Base-by-base conservation (phyloP, 805 yeast species). In the Barnettozyma salicaria region DNA sequence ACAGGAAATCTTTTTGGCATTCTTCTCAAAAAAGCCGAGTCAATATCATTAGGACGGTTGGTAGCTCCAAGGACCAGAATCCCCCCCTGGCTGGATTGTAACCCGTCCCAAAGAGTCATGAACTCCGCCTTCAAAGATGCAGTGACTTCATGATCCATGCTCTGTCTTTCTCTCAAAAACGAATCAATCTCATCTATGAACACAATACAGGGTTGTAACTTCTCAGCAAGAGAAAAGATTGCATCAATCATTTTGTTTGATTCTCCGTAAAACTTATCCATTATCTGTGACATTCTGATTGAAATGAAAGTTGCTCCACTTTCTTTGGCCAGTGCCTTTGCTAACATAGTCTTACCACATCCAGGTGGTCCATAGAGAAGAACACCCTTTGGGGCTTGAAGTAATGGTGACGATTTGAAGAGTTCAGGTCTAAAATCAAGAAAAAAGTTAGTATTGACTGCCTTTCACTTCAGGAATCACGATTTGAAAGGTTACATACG, bases 321-420 rank as follows among this genome's bases (percentile, higher is more conserved):
- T 58, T 89, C 96, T 56, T 92, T 92, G 32, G 98, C 98, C 34
- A 92, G 97, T n/a, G 98, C 98, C 61, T 98, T 80, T 2, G 98
- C 98, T 96, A 92, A 87, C 53, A 92, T 72, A 19, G 98, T 92
- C 67, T 92, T 92, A 84, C 98, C 98, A 11, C 98, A 92, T 76
- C 98, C 98, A 20, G 98, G 98, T 34, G 98, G 98, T 56, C 98
- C 98, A 61, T 84, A 92, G 94, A 86, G 83, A 57, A 92, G 75
- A 43, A 92, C 89, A 27, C 98, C 98, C 53, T 86, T 88, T 2
- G 98, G 98, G 1, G 96, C 90, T 53, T 83, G 86, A 19, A 90
- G 65, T 36, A 90, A 67, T 36, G 86, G 77, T 47, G 81, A 84
- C 36, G 75, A 78, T 10, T 75, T 65, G 55, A 83, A 88, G 27